A percentile compares a stretch with the other conserved stretches of the same genome.
Evolutionary conservation across 495 filamentous ascomycete species (phyloP).

Genomic region (Hypoxylon cercidicola): DNA sequence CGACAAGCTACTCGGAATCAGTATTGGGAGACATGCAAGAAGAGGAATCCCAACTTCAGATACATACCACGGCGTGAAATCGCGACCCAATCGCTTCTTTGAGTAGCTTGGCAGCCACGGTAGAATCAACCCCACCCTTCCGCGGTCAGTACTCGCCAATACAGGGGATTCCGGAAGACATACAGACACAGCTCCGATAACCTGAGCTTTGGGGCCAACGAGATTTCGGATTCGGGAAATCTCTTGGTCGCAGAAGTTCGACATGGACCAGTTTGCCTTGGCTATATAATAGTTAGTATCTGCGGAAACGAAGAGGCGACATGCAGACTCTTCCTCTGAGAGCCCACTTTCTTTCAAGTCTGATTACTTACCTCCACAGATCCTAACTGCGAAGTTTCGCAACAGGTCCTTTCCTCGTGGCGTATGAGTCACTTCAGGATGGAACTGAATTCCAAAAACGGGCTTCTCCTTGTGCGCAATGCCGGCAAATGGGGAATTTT

Average conservation of each 20-base stretch:
- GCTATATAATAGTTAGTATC: background rate
- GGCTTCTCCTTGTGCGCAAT: constrained; percentile 79
- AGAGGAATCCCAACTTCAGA: no score
- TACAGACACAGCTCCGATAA: constrained; percentile 75
- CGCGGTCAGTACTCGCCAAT: background rate
- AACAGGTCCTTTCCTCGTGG: constrained; percentile 71
- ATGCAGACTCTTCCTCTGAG: no score
- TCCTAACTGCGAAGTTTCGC: constrained; percentile 81
- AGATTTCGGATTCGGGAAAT: constrained; percentile 77
- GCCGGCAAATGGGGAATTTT: constrained; percentile 80
- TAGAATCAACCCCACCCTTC: constrained; percentile 92
- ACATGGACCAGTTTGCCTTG: constrained; percentile 83
- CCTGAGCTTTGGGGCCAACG: constrained; percentile 82
- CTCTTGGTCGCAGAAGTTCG: constrained; percentile 79
- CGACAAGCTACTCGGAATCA: constrained; percentile 60
- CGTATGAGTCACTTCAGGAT: constrained; percentile 85
- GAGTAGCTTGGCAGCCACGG: constrained; percentile 84
- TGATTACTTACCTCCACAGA: constrained; percentile 69
- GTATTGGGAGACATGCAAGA: no score
- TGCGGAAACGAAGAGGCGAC: background rate
- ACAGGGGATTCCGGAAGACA: background rate
- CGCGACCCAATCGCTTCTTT: constrained; percentile 82
- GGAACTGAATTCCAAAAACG: constrained; percentile 84
- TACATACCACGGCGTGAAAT: constrained; percentile 77
- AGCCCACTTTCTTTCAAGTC: no score